Evolutionary conservation across 495 filamentous ascomycete genomes (phyloP).

Genomic region (Filosporella fistucella): DNA sequence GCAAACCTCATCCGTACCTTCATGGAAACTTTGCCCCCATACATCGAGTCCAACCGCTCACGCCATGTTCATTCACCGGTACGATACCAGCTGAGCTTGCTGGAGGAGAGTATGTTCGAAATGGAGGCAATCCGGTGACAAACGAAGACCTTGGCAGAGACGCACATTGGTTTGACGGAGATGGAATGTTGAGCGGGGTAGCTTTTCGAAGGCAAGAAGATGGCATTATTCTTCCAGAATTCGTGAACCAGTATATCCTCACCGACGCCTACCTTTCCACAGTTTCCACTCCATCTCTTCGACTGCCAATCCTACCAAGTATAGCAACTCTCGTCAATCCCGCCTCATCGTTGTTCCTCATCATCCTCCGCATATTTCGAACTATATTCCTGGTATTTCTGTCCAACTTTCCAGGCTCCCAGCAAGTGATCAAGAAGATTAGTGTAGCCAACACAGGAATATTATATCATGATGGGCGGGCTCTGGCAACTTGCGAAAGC

Average conservation of each 20-base stretch:
- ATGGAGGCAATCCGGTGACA: conserved; percentile 62
- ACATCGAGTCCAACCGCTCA: conserved; percentile 38
- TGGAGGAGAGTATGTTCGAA: conserved; percentile 64
- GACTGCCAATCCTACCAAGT: conserved; percentile 52
- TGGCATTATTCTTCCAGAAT: conserved; percentile 43
- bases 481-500: conserved; percentile 61
- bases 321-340: conserved; percentile 52
- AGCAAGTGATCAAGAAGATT: conserved; percentile 50
- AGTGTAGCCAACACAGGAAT: conserved; percentile 62
- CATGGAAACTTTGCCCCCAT: conserved; percentile 63
- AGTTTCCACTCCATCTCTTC: conserved; percentile 33
- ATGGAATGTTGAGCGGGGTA: conserved; percentile 66
- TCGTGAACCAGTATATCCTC: conserved; percentile 59
- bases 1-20: conserved; percentile 36
- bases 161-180: conserved; percentile 68
- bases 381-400: conserved; percentile 48
- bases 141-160: conserved; percentile 50
- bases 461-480: conserved; percentile 59
- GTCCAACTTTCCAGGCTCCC: conserved; percentile 47
- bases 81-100: conserved; percentile 52
- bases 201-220: conserved; percentile 38
- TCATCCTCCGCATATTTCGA: conserved; percentile 42
- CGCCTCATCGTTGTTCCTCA: conserved; percentile 37
- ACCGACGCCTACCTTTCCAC: conserved; percentile 57
- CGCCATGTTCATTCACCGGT: conserved; percentile 47